Evolutionary conservation across 257 asterid species (phyloP).

Genomic region (Osmanthus fragrans): DNA sequence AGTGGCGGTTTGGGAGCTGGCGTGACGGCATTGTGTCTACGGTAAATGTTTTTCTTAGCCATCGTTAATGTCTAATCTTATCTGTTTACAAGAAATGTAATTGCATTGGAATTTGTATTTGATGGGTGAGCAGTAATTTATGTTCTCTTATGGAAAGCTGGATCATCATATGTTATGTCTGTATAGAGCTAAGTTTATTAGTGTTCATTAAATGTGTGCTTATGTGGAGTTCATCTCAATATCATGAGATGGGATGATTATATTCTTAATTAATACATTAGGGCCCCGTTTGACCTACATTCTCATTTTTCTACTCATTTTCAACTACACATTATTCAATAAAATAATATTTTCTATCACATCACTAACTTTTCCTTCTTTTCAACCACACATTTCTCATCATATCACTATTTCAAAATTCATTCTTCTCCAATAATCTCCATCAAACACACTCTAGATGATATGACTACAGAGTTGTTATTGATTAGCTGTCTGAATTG

Average conservation of each 20-base stretch:
- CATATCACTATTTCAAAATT: too few relatives aligned
- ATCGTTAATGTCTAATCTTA: not conserved
- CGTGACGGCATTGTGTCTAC: slow-evolving; percentile 74
- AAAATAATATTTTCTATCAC: too few relatives aligned
- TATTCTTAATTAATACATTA: not conserved
- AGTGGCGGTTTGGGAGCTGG: slow-evolving; percentile 98
- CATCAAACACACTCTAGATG: too few relatives aligned
- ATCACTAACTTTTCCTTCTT: too few relatives aligned
- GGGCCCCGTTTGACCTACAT: too few relatives aligned
- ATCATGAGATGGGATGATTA: not conserved
- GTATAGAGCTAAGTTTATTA: not conserved
- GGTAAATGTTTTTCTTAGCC: slow-evolving; percentile 36
- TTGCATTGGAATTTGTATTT: not conserved
- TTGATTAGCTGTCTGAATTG: not conserved
- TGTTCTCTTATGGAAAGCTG: not conserved
- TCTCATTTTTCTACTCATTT: too few relatives aligned
- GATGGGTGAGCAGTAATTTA: not conserved
- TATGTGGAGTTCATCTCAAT: not conserved
- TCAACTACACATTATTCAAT: too few relatives aligned
- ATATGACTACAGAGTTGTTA: not conserved
- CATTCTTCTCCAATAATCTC: too few relatives aligned
- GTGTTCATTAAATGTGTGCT: not conserved
- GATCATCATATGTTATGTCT: not conserved
- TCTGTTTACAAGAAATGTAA: not conserved
- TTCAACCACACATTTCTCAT: too few relatives aligned